Conservation (phyloP, 768 basidiomycete species). For the Tulasnella sp. region DNA sequence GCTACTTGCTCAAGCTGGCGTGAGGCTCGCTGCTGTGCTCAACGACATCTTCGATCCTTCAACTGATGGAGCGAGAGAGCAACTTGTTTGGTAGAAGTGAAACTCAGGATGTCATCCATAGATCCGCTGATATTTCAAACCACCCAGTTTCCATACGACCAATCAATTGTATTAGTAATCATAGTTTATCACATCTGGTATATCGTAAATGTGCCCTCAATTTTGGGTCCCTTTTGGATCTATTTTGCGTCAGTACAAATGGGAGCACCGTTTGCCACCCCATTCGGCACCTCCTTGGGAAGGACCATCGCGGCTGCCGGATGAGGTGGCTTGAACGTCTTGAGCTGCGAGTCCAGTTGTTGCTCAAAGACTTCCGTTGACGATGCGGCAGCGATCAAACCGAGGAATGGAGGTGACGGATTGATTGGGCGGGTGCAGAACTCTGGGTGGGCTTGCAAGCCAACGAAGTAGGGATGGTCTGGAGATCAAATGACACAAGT, state of each 20-base stretch:
- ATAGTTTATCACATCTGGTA: too few species aligned
- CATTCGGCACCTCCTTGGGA: background rate
- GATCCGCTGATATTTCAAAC: background rate
- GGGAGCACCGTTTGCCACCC: background rate
- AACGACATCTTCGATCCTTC: constrained; percentile 53
- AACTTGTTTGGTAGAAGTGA: too few species aligned
- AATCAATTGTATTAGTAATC: too few species aligned
- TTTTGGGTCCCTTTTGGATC: too few species aligned
- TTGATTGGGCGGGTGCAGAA: constrained; percentile 97
- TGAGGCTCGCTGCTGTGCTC: constrained; percentile 72
- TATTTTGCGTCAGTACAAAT: too few species aligned
- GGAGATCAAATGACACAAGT: background rate
- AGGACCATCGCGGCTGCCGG: constrained; percentile 60
- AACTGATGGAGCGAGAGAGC: background rate
- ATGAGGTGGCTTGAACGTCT: constrained; percentile 60
- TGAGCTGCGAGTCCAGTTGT: constrained; percentile 58
- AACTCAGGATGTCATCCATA: too few species aligned
- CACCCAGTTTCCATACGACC: background rate
- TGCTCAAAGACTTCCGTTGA: constrained; percentile 52
- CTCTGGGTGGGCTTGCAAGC: constrained; percentile 93
- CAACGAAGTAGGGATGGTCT: constrained; percentile 94
- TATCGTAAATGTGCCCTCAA: background rate
- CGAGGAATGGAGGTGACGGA: constrained; percentile 94
- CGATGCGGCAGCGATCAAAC: constrained; percentile 78
- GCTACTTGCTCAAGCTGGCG: constrained; percentile 70